A percentile compares a stretch with the other conserved stretches of the same genome.
Evolutionary conservation across 2,329 filamentous ascomycete species (phyloP).

Genomic region (Amauroascus verrucosus): DNA sequence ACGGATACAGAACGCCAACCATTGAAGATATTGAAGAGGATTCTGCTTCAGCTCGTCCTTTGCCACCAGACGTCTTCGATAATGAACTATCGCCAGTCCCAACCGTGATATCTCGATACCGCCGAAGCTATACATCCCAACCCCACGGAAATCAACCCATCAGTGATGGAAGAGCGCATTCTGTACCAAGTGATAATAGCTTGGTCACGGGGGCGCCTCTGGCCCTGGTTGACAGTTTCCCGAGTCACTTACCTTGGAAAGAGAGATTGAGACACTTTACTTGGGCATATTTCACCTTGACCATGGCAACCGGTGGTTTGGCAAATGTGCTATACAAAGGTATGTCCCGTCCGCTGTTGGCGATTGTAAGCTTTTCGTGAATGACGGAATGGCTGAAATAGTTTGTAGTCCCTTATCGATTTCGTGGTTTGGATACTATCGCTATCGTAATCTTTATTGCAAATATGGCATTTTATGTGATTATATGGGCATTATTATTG

Average conservation of each 20-base stretch:
- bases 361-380: background rate
- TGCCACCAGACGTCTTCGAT: slow-evolving; percentile 10
- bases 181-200: slow-evolving; percentile 3
- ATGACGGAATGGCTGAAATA: slow-evolving; percentile 36
- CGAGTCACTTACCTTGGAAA: slow-evolving; percentile 36
- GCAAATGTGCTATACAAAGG: slow-evolving; percentile 50
- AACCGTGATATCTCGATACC: slow-evolving; percentile 11
- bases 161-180: background rate
- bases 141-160: background rate
- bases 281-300: slow-evolving; percentile 72
- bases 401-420: slow-evolving; percentile 42
- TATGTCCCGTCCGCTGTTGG: slow-evolving; percentile 36
- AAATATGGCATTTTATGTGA: slow-evolving; percentile 53
- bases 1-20: slow-evolving; percentile 38
- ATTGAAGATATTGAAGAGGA: slow-evolving; percentile 34
- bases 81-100: slow-evolving; percentile 4
- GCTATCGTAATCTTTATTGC: slow-evolving; percentile 53
- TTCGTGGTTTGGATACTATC: slow-evolving; percentile 48
- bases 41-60: slow-evolving; percentile 13
- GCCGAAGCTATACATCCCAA: slow-evolving; percentile 1
- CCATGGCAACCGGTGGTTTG: slow-evolving; percentile 52
- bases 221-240: slow-evolving; percentile 15
- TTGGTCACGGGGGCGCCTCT: slow-evolving; percentile 15
- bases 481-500: slow-evolving; percentile 54
- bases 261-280: slow-evolving; percentile 53